These are phyloP conservation scores for Raffaelea deltoideospora DNA, from an alignment of 2,329 filamentous ascomycete genomes.

Conservation along the genomic window DNA sequence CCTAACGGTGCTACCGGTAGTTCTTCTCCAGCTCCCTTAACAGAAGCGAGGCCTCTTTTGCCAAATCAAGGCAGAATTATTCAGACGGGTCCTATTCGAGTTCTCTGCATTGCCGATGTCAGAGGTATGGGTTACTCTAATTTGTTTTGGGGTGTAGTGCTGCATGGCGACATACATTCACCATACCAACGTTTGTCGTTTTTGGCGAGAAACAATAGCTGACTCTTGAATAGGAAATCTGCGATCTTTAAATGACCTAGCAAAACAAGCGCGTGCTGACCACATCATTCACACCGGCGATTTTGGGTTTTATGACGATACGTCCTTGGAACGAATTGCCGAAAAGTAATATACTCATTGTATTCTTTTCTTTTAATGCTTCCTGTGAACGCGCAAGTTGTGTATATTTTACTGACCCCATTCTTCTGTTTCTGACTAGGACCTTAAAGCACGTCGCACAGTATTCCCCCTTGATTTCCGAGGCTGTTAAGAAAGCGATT, in stretches of 20 bases:
- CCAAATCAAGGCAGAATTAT: constrained; percentile 54
- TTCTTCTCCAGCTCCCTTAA: constrained; percentile 30
- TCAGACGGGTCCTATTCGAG: constrained; percentile 49
- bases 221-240: constrained; percentile 58
- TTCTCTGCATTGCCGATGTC: constrained; percentile 58
- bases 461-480: constrained; percentile 86
- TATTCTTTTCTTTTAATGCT: too few species aligned
- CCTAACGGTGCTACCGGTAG: constrained; percentile 42
- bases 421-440: constrained; percentile 30
- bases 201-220: background rate
- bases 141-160: too few species aligned
- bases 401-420: background rate
- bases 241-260: constrained; percentile 88
- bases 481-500: constrained; percentile 56
- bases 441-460: constrained; percentile 97
- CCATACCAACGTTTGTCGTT: background rate
- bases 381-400: background rate
- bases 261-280: constrained; percentile 84
- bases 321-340: constrained; percentile 88
- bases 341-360: too few species aligned
- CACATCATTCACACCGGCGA: constrained; percentile 98
- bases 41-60: constrained; percentile 48
- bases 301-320: constrained; percentile 97
- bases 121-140: too few species aligned
- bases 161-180: too few species aligned